Conservation (phyloP, 768 basidiomycete species). For the Boletus tomentosulus region DNA sequence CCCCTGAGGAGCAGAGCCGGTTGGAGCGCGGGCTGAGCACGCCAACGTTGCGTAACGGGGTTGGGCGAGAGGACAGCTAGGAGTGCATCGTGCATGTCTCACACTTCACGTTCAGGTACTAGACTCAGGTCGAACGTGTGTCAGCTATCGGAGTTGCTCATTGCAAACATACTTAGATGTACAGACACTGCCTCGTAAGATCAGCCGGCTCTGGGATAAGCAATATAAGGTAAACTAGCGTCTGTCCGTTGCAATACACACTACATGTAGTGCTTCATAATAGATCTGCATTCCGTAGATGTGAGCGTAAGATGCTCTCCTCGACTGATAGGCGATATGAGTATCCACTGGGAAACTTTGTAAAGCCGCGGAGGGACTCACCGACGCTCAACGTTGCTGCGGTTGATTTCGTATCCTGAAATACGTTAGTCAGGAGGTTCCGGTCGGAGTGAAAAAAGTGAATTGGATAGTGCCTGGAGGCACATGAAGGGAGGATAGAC, state of each 20-base stretch:
- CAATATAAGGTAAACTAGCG: neutral
- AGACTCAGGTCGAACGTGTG: too few relatives aligned
- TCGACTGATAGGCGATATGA: constrained; percentile 43
- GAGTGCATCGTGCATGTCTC: neutral
- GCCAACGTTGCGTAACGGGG: constrained; percentile 54
- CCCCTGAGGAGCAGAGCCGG: constrained; percentile 47
- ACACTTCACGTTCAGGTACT: too few relatives aligned
- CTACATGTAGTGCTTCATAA: constrained; percentile 38
- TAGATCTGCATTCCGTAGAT: constrained; percentile 65
- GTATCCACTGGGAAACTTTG: neutral
- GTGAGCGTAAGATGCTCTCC: constrained; percentile 68
- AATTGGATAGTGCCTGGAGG: neutral
- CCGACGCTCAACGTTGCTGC: constrained; percentile 67
- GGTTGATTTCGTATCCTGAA: constrained; percentile 70
- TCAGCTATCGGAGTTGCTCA: neutral
- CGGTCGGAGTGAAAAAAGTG: neutral
- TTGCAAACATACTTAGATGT: neutral
- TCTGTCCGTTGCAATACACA: neutral
- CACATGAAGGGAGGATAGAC: constrained; percentile 26
- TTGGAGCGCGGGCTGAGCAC: constrained; percentile 61
- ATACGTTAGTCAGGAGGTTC: constrained; percentile 8
- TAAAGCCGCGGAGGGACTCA: constrained; percentile 29
- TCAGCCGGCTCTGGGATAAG: neutral
- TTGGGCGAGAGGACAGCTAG: constrained; percentile 23
- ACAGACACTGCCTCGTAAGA: neutral